A percentile compares a stretch with the other conserved stretches of the same genome.
phyloP scores from a whole-genome alignment of 2,329 filamentous ascomycete genomes.

The Dothiorella sarmentorum region DNA sequence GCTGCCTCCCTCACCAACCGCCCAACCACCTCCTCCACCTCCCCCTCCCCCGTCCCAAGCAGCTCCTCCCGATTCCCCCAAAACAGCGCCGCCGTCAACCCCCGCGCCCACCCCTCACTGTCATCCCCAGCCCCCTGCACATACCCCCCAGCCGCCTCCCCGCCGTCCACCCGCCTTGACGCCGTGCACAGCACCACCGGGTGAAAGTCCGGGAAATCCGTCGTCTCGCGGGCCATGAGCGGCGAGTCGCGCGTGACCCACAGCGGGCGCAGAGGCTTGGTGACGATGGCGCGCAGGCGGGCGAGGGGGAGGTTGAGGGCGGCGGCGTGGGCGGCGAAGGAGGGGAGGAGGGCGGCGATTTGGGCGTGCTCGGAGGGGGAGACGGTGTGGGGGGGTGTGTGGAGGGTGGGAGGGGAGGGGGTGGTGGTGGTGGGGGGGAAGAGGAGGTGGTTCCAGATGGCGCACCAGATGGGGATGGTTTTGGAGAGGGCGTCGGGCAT shows the following conservation, averaged over 20 bases:
- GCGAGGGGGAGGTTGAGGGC: constrained; percentile 59
- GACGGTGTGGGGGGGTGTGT: constrained; percentile 69
- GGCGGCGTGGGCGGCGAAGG: constrained; percentile 50
- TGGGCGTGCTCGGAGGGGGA: constrained; percentile 74
- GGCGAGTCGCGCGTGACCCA: constrained; percentile 73
- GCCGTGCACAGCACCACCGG: constrained; percentile 83
- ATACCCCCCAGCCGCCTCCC: constrained; percentile 70
- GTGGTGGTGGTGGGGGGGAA: constrained; percentile 58
- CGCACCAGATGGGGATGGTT: constrained; percentile 90
- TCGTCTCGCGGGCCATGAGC: constrained; percentile 44
- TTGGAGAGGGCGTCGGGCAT: constrained; percentile 95
- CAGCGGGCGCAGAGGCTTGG: constrained; percentile 70
- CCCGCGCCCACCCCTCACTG: constrained; percentile 85
- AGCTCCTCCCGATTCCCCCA: constrained; percentile 67
- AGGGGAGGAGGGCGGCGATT: constrained; percentile 62
- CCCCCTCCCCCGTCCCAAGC: constrained; percentile 62
- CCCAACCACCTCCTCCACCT: constrained; percentile 54
- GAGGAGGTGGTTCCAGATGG: constrained; percentile 74
- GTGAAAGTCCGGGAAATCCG: constrained; percentile 59
- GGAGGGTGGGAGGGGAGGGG: constrained; percentile 51
- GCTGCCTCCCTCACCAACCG: constrained; percentile 34
- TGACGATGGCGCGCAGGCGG: constrained; percentile 54
- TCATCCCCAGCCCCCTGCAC: constrained; percentile 95
- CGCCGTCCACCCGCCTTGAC: constrained; percentile 69
- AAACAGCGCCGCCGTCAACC: constrained; percentile 74